These are phyloP conservation scores for Schoenoplectus triqueter DNA, from an alignment of 202 grass and related monocot genomes.

Conservation along the genomic window DNA sequence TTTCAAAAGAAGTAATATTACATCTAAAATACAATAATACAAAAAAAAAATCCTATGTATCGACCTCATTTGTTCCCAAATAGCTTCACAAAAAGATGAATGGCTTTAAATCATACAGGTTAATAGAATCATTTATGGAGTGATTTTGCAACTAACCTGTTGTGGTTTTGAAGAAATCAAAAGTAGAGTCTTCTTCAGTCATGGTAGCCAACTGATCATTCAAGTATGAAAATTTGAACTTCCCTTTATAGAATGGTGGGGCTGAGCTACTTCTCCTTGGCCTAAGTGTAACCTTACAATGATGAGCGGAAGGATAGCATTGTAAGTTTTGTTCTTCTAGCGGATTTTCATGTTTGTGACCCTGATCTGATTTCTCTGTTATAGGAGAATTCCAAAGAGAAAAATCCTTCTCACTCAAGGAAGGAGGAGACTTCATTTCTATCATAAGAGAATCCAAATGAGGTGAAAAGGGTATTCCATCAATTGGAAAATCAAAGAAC, in stretches of 20 bases:
- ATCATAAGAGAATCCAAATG: slow-evolving; percentile 44
- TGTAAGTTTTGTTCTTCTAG: slow-evolving; percentile 45
- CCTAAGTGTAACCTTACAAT: slow-evolving; percentile 44
- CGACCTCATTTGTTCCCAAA: not conserved
- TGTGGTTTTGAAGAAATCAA: slow-evolving; percentile 41
- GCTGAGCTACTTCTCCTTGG: slow-evolving; percentile 69
- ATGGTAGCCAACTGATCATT: slow-evolving; percentile 46
- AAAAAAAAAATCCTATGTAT: not conserved
- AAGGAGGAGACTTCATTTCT: slow-evolving; percentile 34
- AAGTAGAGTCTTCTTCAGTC: slow-evolving; percentile 45
- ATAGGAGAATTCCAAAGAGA: slow-evolving; percentile 45
- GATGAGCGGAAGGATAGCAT: slow-evolving; percentile 37
- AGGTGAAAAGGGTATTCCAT: slow-evolving; percentile 46
- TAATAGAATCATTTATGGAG: slow-evolving; percentile 16
- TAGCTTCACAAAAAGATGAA: not conserved
- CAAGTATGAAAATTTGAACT: slow-evolving; percentile 64
- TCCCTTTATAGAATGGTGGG: slow-evolving; percentile 85
- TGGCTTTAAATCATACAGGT: slow-evolving; percentile 13
- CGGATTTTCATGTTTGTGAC: slow-evolving; percentile 37
- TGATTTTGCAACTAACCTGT: slow-evolving; percentile 49
- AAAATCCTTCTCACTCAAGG: slow-evolving; percentile 26
- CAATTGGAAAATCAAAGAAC: slow-evolving; percentile 38
- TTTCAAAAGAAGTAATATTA: not conserved
- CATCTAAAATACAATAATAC: not conserved
- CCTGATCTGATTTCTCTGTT: slow-evolving; percentile 40